Percentiles rank a stretch among this genome's conserved stretches.
Evolutionary conservation across 306 rosid genomes (phyloP).

Genomic region (Prunus persica): Prunus_persica_NCBIv2 NC_034015.1:7447001-7447500

Average conservation of each 20-base stretch:
- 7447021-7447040: neutral
- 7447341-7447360: neutral
- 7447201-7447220: neutral
- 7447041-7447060: neutral
- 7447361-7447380: neutral
- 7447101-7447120: neutral
- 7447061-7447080: neutral
- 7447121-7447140: neutral
- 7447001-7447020: neutral
- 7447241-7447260: neutral
- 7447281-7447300: neutral
- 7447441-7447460: constrained; percentile 34
- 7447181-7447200: neutral
- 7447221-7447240: neutral
- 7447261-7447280: neutral
- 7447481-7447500: constrained; percentile 36
- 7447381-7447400: neutral
- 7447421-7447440: constrained; percentile 33
- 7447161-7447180: neutral
- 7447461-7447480: constrained; percentile 35
- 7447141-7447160: neutral
- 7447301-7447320: neutral
- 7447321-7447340: neutral
- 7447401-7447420: constrained; percentile 7
- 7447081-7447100: neutral